Base-by-base conservation (phyloP, 768 basidiomycete species). In the Leccinum uliginosum region DNA sequence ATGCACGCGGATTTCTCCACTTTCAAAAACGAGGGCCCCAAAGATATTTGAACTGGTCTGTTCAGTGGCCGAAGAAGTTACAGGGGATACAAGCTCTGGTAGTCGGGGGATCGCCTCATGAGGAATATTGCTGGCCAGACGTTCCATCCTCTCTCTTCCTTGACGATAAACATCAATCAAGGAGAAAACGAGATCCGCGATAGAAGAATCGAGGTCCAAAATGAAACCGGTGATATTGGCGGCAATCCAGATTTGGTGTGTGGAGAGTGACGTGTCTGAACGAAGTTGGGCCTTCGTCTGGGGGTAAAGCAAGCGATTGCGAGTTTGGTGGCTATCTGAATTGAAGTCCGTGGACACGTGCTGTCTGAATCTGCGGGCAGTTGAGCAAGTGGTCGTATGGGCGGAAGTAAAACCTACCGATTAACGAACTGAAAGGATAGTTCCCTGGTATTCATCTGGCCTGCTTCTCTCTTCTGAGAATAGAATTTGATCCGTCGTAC, bases 341-440 rank as follows among this genome's bases (percentile, higher is more conserved):
- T 78, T 70, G 71, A 96, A 98, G 63, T 95, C 88, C 9, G 76
- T 71, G 3, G 86, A 66, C 43, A 81, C 68, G 15, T 84, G 81
- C 65, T 94, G 93, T 63, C 87, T 83, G 72, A 98, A 98, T 14
- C 90, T 92, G 68, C 14, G 30, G 47, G 21, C n/a, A 27, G 46
- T 55, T 59, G 38, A 60, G 23, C 24, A 54, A n/a, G 49, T n/a
- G 51, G 54, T 35, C 21, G n/a, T 24, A 40, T 26, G 23, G 17
- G 24, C 38, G 15, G 21, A 34, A 45, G 38, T 17, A 14, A 9
- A 40, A 65, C 82, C 62, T 74, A 93, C 92, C 78, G 74, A 45
- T 87, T 72, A 3, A 94, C 80, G 70, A 98, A 97, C 71, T 95
- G 93, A 69, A 97, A 85, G 12, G 87, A 87, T 58, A 96, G 79